Evolutionary conservation across 345 rosid genomes (phyloP), one percentile per base, ranked within the genome.

Genomic region (Bretschneidera sinensis): DNA sequence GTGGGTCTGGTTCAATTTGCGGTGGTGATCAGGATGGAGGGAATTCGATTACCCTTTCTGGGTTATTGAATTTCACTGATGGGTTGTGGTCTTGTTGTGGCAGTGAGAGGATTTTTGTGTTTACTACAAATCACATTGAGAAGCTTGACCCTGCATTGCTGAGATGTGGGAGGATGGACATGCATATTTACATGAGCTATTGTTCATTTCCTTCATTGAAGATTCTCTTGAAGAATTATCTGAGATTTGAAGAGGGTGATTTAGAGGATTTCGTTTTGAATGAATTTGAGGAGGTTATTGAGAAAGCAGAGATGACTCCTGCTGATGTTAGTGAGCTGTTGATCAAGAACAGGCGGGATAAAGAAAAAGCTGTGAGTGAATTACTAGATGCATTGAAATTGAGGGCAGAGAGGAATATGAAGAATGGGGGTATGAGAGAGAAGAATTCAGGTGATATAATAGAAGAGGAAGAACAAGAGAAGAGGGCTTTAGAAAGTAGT

Each of bases 1-100:
- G 45, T 47, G 79, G 81, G 70, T 68, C 76, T 18, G 82, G 70
- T 51, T 58, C 54, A 50, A 74, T 24, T 18, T 71, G 51, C 10
- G 70, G 58, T 0, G 73, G 65, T 9, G 79, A 74, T 0, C 73
- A 78, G 19, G 76, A 75, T 17, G 71, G 78, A 24, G 74, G 82
- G 25, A 83, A 77, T 62, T 79, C 96, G 24, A 81, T 89, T 14
- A 92, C 98, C 1, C 71, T 92, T 28, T 92, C 98, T 7, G 98
- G 98, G 63, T 68, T 92, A 63, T 59, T 92, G 81, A 92, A 92
- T 74, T 92, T 92, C 73, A 87, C 96, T 6, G 98, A 92, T 43
- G 98, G 98, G 69, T 66, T 92, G 35, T 92, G 98, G 98, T 92
- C 98, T 10, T 89, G 98, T 54, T 89, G 98, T 55, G 98, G 97